Evolutionary conservation across 495 filamentous ascomycete species (phyloP), one percentile per base, ranked within the genome.

Genomic region (Podospora appendiculata): DNA sequence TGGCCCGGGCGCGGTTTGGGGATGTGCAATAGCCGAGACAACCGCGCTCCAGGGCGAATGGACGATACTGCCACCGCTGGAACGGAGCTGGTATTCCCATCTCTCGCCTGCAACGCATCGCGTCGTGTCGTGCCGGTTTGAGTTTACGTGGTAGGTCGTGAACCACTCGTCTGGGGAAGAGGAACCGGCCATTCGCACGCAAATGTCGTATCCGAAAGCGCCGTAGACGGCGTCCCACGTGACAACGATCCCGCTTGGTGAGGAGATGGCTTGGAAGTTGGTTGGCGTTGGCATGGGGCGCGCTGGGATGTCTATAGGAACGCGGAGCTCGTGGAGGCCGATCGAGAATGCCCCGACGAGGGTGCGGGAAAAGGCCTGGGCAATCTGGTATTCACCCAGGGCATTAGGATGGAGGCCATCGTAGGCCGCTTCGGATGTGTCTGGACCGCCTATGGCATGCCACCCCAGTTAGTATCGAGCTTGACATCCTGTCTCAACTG

Each of bases 371-470:
- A 68, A 67, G 44, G 66, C 58, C 9, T 51, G 40, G 10, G 58
- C 62, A 40, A 68, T 46, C 36, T 67, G 45, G 47, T 57, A 67
- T 32, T 71, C 64, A 18, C 68, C 68, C 2, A 65, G 49, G 11
- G 61, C 54, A 32, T 67, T 67, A 13, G 68, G 68, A 25, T 71
- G 68, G 13, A 71, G 56, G n/a, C 68, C 68, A 47, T 71, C 68
- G 45, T 68, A 68, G 10, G 62, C 54, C 1, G 52, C 63, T 17
- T 33, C 2, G 38, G 12, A 41, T n/a, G 19, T 10, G 14, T 11
- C 25, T 25, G 25, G 25, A 2, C 25, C 25, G 5, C 25, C 25
- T 25, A 25, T 5, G 25, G 5, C 25, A 25, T 25, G 25, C 5
- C 25, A 5, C 5, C 25, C 5, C 25, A 25, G 25, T 25, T 5